These are phyloP conservation scores for Clitopilus passeckerianus DNA, from an alignment of 768 basidiomycete species.

Conservation along the genomic window DNA sequence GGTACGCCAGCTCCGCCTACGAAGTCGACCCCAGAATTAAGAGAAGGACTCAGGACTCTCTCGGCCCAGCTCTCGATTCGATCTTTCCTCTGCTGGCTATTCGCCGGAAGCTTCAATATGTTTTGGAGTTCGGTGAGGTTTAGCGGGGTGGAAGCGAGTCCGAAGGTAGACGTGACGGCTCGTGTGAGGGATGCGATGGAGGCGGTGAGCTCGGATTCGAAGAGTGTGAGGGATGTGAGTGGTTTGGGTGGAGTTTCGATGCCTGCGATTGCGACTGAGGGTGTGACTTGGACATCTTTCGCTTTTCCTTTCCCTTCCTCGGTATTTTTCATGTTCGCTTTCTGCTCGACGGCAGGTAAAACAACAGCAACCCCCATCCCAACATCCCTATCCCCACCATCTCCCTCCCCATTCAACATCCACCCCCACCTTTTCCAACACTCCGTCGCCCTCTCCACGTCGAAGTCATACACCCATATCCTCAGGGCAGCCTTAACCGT, in stretches of 20 bases:
- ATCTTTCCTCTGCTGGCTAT: conserved; percentile 32
- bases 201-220: background rate
- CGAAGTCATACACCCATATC: background rate
- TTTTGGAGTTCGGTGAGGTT: conserved; percentile 36
- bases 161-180: conserved; percentile 41
- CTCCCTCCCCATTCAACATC: background rate
- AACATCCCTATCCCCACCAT: background rate
- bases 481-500: background rate
- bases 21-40: background rate
- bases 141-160: conserved; percentile 34
- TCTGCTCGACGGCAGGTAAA: background rate
- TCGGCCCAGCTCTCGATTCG: conserved; percentile 23
- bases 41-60: background rate
- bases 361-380: background rate
- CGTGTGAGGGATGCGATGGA: background rate
- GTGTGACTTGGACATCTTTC: background rate
- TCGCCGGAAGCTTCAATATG: conserved; percentile 38
- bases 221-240: background rate
- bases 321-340: too few relatives aligned
- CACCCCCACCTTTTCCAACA: background rate
- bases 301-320: background rate
- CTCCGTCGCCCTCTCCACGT: background rate
- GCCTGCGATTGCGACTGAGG: conserved; percentile 3
- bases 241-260: background rate
- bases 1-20: conserved; percentile 16